Percentiles rank a stretch among this genome's conserved stretches.
phyloP scores from a whole-genome alignment of 495 filamentous ascomycete species.

The Trichoderma erinaceum region DNA sequence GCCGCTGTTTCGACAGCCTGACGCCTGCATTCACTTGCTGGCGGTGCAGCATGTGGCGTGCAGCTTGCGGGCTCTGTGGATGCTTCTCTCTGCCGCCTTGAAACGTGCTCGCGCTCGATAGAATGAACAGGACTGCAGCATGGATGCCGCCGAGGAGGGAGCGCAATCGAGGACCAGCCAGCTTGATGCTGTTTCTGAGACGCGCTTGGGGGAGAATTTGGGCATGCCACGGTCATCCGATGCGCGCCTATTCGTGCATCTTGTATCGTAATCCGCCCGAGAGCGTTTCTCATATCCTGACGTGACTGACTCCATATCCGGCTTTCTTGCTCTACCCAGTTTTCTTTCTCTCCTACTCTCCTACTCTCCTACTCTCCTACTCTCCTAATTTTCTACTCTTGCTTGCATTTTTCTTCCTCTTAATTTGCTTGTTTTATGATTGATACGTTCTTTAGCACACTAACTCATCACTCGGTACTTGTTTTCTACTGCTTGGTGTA shows the following conservation, averaged over 20 bases:
- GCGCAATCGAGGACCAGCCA: not conserved
- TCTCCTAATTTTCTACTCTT: not conserved
- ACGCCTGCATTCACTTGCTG: conserved; percentile 9
- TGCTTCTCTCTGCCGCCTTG: not conserved
- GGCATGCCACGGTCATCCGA: not conserved
- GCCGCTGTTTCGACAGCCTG: conserved; percentile 3
- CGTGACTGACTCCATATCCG: not conserved
- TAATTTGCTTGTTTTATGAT: not conserved
- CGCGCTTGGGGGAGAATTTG: not conserved
- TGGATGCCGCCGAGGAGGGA: not conserved
- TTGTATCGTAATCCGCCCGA: not conserved
- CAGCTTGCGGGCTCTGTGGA: too few species aligned
- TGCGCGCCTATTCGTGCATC: conserved; percentile 4
- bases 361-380: not conserved
- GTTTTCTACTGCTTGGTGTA: not conserved
- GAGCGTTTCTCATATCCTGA: not conserved
- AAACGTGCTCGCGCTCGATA: not conserved
- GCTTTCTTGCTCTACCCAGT: not conserved
- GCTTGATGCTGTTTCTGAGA: not conserved
- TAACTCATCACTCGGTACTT: not conserved
- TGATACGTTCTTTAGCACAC: not conserved
- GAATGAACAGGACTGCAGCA: not conserved
- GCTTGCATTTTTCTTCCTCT: not conserved
- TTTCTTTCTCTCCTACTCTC: not conserved
- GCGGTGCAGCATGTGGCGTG: not conserved